Evolutionary conservation across 2,329 filamentous ascomycete species (phyloP).

Genomic region (Penicillium sp.): DNA sequence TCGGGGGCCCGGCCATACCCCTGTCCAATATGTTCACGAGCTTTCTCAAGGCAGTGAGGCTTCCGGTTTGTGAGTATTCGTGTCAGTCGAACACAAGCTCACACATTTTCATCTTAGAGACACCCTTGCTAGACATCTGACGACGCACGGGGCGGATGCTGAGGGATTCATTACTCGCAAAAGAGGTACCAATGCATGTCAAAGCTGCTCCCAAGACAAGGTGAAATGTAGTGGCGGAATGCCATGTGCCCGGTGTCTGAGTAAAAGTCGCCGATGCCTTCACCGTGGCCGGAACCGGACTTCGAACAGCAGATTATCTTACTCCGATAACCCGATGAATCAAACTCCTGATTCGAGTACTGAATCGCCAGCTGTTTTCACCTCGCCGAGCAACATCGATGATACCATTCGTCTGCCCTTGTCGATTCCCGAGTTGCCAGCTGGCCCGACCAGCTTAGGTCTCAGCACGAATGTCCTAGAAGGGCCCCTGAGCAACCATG

Average conservation of each 20-base stretch:
- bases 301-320: neutral
- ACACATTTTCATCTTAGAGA: neutral
- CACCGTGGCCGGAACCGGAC: neutral
- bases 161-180: neutral
- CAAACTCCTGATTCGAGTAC: neutral
- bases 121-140: neutral
- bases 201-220: neutral
- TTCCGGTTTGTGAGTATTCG: neutral
- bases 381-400: neutral
- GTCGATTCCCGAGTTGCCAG: neutral
- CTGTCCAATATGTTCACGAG: neutral
- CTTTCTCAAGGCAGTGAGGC: neutral
- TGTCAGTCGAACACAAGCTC: neutral
- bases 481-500: neutral
- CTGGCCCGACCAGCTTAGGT: neutral
- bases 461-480: neutral
- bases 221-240: neutral
- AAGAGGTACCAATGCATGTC: neutral
- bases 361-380: neutral
- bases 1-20: neutral
- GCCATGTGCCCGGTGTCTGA: neutral
- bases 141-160: neutral
- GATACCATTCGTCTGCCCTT: neutral
- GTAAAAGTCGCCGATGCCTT: neutral
- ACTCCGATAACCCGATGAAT: neutral